A percentile compares a stretch with the other conserved stretches of the same genome.
Evolutionary conservation across 2,329 filamentous ascomycete genomes (phyloP).

Genomic region (Dactylella cylindrospora): DNA sequence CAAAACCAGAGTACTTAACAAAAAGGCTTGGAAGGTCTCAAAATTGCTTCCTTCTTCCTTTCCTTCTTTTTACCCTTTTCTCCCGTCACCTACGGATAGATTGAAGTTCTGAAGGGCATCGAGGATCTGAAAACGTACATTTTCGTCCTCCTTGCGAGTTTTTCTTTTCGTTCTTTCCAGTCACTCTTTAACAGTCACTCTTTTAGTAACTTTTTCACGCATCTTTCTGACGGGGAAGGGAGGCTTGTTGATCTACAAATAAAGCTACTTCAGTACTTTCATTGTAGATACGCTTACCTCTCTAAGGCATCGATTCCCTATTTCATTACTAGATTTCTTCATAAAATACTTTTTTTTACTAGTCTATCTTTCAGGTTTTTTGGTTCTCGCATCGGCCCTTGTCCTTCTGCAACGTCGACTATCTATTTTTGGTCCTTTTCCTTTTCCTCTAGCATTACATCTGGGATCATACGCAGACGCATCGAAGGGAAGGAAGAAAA

Average conservation of each 20-base stretch:
- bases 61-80: constrained; percentile 13
- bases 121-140: constrained; percentile 16
- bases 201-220: constrained; percentile 32
- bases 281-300: constrained; percentile 28
- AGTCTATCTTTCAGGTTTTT: constrained; percentile 1
- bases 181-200: constrained; percentile 38
- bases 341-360: constrained; percentile 14
- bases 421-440: constrained; percentile 13
- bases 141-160: constrained; percentile 10
- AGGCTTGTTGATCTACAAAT: constrained; percentile 10
- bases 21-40: constrained; percentile 35
- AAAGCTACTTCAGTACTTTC: too few species aligned
- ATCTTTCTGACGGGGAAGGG: constrained; percentile 2
- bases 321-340: constrained; percentile 1
- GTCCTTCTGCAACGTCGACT: constrained; percentile 3
- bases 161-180: constrained; percentile 21
- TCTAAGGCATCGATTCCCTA: constrained; percentile 30
- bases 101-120: constrained; percentile 33
- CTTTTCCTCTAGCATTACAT: too few species aligned
- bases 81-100: constrained; percentile 37
- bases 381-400: background rate
- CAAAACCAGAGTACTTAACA: constrained; percentile 34
- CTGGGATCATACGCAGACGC: constrained; percentile 19
- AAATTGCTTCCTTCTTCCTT: constrained; percentile 33
- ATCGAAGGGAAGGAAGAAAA: constrained; percentile 32